Base-by-base conservation (phyloP, 2,329 filamentous ascomycete species). In the Knoxdaviesia capensis region DNA sequence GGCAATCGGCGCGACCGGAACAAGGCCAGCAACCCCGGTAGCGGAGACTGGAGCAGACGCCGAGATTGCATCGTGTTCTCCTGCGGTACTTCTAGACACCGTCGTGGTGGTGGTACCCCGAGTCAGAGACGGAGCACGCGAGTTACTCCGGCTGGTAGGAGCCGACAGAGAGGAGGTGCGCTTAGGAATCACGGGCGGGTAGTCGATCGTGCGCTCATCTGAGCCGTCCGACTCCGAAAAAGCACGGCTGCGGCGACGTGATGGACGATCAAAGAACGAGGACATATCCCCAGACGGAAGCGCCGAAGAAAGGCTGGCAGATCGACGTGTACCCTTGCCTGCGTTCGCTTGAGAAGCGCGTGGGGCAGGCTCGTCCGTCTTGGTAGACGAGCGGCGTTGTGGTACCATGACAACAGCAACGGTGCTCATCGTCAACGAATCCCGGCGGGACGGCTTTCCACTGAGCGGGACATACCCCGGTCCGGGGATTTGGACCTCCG, bases 151-250 rank as follows among this genome's bases (percentile, higher is more conserved):
- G 51, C 72, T 78, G 1, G 71, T 75, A 2, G 72, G 69, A 2
- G 73, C 73, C 4, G 74, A 78, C 6, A 77, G 58, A 9, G 74
- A 78, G 2, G 74, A 77, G 36, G 66, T 66, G 37, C 74, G 65
- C 33, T 59, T 53, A 1, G 74, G 74, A 32, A 77, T 65, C 6
- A 59, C 57, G 7, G 73, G 74, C 7, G 74, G 68, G 44, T 65
- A 74, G 52, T 77, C 74, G 43, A 75, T 70, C 0, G 72, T 77
- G 30, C 69, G 62, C 48, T 68, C 63, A 43, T 71, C 66, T 31
- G 61, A 64, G 8, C 61, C 59, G 46, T 70, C 65, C 1, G 66
- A 66, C 45, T 65, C 61, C 1, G 69, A 70, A 39, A 59, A 53
- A 3, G 62, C 53, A 35, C 65, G 59, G 28, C 59, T 56, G 42